Conservation (phyloP, 345 rosid species). For the Balakata baccata region DNA sequence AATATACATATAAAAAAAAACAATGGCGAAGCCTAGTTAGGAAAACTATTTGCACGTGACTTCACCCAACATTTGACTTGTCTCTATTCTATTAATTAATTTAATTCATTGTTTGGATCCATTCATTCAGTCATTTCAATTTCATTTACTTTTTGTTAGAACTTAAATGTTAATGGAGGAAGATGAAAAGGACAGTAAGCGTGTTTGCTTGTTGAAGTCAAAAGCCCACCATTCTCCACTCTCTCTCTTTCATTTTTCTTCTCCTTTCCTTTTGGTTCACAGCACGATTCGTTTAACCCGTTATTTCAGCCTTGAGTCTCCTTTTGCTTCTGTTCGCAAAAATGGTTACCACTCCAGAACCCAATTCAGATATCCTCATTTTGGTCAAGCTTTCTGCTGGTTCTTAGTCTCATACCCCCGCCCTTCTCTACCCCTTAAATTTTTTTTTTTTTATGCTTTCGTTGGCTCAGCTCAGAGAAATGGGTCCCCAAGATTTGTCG, state of each 20-base stretch:
- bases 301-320: not conserved
- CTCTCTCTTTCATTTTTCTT: not conserved
- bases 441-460: not conserved
- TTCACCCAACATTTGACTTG: too few relatives aligned
- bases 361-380: not conserved
- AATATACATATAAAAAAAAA: too few relatives aligned
- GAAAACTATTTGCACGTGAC: too few relatives aligned
- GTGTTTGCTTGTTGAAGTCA: slow-evolving; percentile 38
- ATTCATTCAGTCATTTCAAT: too few relatives aligned
- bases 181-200: not conserved
- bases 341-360: slow-evolving; percentile 7
- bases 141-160: too few relatives aligned
- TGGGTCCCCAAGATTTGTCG: slow-evolving; percentile 45
- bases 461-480: slow-evolving; percentile 20
- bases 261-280: too few relatives aligned
- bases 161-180: too few relatives aligned
- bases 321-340: slow-evolving; percentile 2
- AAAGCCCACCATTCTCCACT: slow-evolving; percentile 6
- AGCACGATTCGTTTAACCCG: not conserved
- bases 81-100: too few relatives aligned
- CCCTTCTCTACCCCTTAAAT: not conserved
- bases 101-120: too few relatives aligned
- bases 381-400: slow-evolving; percentile 12
- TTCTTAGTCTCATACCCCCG: slow-evolving; percentile 10
- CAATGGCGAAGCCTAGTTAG: too few relatives aligned